These are phyloP conservation scores for Boletus eberwhitei DNA, from an alignment of 768 basidiomycete genomes.

Conservation along the genomic window DNA sequence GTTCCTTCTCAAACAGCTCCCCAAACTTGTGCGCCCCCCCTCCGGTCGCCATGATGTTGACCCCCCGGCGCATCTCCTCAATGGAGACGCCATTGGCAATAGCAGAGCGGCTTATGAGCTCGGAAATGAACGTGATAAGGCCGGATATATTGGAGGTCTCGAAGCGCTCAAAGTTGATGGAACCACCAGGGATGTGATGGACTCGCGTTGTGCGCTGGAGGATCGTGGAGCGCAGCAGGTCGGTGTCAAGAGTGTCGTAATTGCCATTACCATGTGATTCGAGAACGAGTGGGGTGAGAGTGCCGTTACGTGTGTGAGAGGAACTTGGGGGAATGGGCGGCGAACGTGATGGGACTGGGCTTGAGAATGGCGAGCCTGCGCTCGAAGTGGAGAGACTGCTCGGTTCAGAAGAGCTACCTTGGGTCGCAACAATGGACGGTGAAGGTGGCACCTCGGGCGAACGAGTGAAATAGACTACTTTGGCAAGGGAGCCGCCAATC, in stretches of 20 bases:
- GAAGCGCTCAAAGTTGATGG: constrained; percentile 96
- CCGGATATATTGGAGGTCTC: constrained; percentile 85
- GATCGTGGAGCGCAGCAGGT: constrained; percentile 57
- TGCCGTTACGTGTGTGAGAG: constrained; percentile 52
- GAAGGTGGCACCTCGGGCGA: constrained; percentile 83
- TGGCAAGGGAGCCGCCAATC: constrained; percentile 97
- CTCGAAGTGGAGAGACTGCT: constrained; percentile 42
- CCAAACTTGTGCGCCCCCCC: constrained; percentile 96
- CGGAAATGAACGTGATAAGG: constrained; percentile 83
- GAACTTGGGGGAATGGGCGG: constrained; percentile 25
- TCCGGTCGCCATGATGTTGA: constrained; percentile 97
- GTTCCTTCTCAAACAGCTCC: constrained; percentile 66
- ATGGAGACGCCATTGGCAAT: constrained; percentile 81
- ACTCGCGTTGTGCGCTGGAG: constrained; percentile 57
- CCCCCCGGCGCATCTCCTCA: constrained; percentile 85
- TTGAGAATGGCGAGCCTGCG: constrained; percentile 23
- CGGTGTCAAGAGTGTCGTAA: constrained; percentile 34
- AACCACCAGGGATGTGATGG: constrained; percentile 89
- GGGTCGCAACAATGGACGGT: constrained; percentile 62
- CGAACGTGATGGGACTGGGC: constrained; percentile 15
- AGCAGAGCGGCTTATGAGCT: constrained; percentile 84
- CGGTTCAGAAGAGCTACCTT: constrained; percentile 48
- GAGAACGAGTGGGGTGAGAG: constrained; percentile 80
- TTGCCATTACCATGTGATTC: constrained; percentile 41
- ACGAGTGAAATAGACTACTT: constrained; percentile 97